A percentile compares a stretch with the other conserved stretches of the same genome.
phyloP scores from a whole-genome alignment of 164 flowering plant species.

The Pachysandra terminalis region DNA sequence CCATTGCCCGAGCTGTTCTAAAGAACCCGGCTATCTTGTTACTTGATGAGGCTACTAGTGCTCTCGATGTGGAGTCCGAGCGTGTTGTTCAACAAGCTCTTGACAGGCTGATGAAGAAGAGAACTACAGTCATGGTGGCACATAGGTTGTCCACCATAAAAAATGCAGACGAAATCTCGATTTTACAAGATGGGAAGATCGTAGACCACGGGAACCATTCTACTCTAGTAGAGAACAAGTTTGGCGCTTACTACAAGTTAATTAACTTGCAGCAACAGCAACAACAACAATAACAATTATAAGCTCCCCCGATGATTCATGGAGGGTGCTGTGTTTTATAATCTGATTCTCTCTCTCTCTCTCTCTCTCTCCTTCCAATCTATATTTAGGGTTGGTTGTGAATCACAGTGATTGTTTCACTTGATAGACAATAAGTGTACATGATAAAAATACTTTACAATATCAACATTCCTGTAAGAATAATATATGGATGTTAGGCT shows the following conservation, averaged over 20 bases:
- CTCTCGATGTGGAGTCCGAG: constrained; percentile 88
- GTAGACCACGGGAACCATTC: constrained; percentile 87
- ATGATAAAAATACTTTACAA: no score
- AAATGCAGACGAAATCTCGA: constrained; percentile 82
- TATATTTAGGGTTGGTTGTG: no score
- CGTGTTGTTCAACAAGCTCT: constrained; percentile 86
- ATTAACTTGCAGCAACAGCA: constrained; percentile 76
- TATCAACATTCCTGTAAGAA: no score
- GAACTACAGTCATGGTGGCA: constrained; percentile 89
- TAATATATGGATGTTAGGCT: no score
- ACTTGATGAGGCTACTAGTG: constrained; percentile 95
- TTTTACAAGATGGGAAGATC: constrained; percentile 81
- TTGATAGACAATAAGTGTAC: no score
- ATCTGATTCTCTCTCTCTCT: no score
- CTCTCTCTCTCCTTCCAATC: background rate
- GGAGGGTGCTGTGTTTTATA: background rate
- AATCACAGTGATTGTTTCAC: no score
- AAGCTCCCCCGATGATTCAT: background rate
- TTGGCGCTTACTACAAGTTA: constrained; percentile 70
- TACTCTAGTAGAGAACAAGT: constrained; percentile 50
- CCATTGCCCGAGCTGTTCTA: constrained; percentile 89
- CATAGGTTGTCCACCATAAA: constrained; percentile 89
- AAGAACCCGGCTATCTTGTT: constrained; percentile 87
- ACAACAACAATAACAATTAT: constrained; percentile 28
- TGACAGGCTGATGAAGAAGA: constrained; percentile 73